Evolutionary conservation across 768 basidiomycete genomes (phyloP), one percentile per base, ranked within the genome.

Genomic region (Suillus paluster): DNA sequence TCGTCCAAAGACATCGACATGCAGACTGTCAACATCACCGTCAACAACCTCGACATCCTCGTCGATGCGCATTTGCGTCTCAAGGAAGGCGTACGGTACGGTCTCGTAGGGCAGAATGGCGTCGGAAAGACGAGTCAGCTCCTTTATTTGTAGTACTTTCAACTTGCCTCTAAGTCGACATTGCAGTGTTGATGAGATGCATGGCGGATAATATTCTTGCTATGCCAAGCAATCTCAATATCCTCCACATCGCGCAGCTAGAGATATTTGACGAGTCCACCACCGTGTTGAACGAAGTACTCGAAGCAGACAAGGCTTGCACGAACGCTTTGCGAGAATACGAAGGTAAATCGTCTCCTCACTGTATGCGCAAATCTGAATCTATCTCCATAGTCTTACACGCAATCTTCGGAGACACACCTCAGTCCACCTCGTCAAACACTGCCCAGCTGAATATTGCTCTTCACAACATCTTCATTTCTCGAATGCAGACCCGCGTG

Each of bases 41-140:
- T 89, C 9, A 83, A 83, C 36, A 74, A 81, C 46, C 75, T 72
- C 36, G 86, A 89, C 56, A 72, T 89, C 19, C 70, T 89, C 17
- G 72, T 74, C 14, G 83, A 85, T 64, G 81, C 82, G 2, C 79
- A 83, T 59, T 68, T 90, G n/a, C 73, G 79, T 61, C 69, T 90
- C 15, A 83, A 84, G 56, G 73, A 74, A 30, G 79, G 82, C 11
- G 80, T 81, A 4, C 78, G 79, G 27, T 85, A 85, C 71, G 83
- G 79, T 33, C 77, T 89, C 58, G 75, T 86, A 8, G 87, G 86
- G 15, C 60, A 59, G 50, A 64, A 66, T 34, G 86, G 85, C 3
- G 77, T 79, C 19, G 86, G 84, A 11, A 86, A 86, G 67, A 83
- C 82, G 15, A 81, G 79, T 81, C 53, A 49, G 65, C 63, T 33